Percentiles rank a stretch among this genome's conserved stretches.
Conservation (phyloP, 2,329 filamentous ascomycete species). For the Sporothrix schenckii region DNA sequence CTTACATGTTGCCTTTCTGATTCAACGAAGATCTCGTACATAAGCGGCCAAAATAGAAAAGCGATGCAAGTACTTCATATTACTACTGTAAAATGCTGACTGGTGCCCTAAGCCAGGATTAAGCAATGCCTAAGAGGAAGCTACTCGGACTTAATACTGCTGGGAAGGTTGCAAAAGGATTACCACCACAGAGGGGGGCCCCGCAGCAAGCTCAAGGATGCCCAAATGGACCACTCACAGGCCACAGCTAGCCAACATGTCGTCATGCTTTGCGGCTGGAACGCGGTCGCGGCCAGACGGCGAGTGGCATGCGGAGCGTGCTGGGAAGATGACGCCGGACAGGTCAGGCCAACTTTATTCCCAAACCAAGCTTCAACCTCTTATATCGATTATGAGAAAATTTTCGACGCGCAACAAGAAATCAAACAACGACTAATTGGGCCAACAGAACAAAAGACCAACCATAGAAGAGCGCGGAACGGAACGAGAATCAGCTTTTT, state of each 20-base stretch:
- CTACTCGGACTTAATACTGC: background rate
- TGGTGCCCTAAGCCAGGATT: background rate
- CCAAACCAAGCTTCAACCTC: slow-evolving; percentile 13
- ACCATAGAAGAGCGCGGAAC: background rate
- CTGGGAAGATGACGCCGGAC: slow-evolving; percentile 1
- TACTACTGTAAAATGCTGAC: background rate
- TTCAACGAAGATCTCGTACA: background rate
- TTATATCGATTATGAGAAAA: slow-evolving; percentile 7
- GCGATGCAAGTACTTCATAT: background rate
- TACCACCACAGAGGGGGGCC: background rate
- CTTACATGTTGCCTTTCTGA: too few species aligned
- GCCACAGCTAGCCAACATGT: slow-evolving; percentile 33
- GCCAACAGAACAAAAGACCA: background rate
- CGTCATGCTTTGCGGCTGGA: slow-evolving; percentile 34
- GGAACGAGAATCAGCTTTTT: background rate
- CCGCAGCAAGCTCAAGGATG: background rate
- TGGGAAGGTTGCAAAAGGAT: too few species aligned
- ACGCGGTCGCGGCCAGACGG: slow-evolving; percentile 25
- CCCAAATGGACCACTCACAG: slow-evolving; percentile 34
- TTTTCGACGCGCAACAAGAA: background rate
- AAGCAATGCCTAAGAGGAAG: background rate
- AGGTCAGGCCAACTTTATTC: slow-evolving; percentile 22
- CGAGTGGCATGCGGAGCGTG: slow-evolving; percentile 23
- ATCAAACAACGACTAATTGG: background rate
- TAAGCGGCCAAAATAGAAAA: background rate